phyloP scores from a whole-genome alignment of 768 basidiomycete species.

The Rhizopogon vinicolor region DNA sequence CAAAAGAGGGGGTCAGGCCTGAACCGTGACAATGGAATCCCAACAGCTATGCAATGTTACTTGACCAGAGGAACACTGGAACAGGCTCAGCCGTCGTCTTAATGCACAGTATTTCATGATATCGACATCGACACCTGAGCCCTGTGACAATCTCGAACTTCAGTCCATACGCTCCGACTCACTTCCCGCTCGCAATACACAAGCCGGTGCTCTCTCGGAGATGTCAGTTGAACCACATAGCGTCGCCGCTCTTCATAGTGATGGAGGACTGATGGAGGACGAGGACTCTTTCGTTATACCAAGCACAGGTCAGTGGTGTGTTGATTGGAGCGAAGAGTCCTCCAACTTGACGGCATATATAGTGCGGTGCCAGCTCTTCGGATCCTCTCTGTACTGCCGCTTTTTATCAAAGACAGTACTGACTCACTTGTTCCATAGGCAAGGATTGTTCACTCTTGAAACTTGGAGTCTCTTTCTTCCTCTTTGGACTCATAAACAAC shows the following conservation, averaged over 20 bases:
- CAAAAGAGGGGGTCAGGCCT: too few species aligned
- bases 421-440: conserved; percentile 11
- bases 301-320: conserved; percentile 8
- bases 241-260: neutral
- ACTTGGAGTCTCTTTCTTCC: conserved; percentile 69
- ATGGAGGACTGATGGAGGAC: neutral
- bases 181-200: neutral
- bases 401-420: conserved; percentile 8
- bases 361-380: too few species aligned
- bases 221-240: neutral
- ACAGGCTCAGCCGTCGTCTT: too few species aligned
- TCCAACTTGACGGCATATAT: neutral
- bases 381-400: conserved; percentile 14
- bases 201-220: neutral
- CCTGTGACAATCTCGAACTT: neutral
- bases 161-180: neutral
- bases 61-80: neutral
- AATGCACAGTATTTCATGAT: neutral
- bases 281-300: neutral
- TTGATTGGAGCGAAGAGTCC: conserved; percentile 22
- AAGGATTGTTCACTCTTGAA: conserved; percentile 26
- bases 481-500: conserved; percentile 92
- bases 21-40: too few species aligned
- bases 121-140: neutral
- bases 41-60: neutral